Conservation (phyloP, 805 yeast species). For the Babjeviella inositovora region DNA sequence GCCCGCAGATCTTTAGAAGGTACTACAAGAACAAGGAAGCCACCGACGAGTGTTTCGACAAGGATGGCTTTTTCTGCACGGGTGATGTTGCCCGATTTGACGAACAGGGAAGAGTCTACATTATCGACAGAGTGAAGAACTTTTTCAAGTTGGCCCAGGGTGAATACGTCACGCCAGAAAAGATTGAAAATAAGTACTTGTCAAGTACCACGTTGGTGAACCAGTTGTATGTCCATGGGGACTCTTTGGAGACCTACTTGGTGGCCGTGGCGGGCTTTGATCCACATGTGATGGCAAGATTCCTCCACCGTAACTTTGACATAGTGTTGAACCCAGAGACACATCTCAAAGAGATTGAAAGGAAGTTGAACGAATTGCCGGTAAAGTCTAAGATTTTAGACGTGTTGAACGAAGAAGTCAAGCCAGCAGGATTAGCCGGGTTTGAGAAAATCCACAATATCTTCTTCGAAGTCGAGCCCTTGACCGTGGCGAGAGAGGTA, state of each 20-base stretch:
- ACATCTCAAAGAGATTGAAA: too few species aligned
- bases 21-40: conserved; percentile 33
- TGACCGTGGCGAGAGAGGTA: conserved; percentile 41
- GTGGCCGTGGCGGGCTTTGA: conserved; percentile 54
- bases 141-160: conserved; percentile 53
- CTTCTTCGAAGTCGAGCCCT: conserved; percentile 36
- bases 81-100: conserved; percentile 35
- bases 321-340: too few species aligned
- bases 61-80: conserved; percentile 39
- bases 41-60: conserved; percentile 23
- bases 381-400: too few species aligned
- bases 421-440: conserved; percentile 28
- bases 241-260: conserved; percentile 34
- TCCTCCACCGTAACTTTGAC: too few species aligned
- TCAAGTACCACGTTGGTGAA: conserved; percentile 30
- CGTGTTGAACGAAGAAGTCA: conserved; percentile 17
- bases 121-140: conserved; percentile 51
- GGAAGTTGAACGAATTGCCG: too few species aligned
- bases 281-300: too few species aligned
- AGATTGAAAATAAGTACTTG: conserved; percentile 48
- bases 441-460: conserved; percentile 49
- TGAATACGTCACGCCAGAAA: conserved; percentile 64
- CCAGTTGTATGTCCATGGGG: conserved; percentile 52
- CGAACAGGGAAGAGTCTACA: conserved; percentile 16
- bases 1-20: conserved; percentile 34